Conservation (phyloP, 768 basidiomycete species). For the Goffeauzyma gilvescens region DNA sequence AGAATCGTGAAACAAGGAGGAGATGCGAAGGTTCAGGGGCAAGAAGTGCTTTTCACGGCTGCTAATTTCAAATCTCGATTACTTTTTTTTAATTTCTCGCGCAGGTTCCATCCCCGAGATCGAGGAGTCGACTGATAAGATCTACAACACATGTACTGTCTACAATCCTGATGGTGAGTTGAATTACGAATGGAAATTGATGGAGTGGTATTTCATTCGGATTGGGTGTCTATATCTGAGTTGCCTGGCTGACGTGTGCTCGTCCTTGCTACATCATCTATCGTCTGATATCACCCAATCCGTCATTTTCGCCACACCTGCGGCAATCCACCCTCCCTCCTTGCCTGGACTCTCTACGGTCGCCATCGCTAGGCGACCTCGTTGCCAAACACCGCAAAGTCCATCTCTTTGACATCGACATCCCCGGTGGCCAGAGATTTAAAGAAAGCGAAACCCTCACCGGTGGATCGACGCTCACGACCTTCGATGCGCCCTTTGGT, state of each 20-base stretch:
- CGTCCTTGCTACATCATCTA: background rate
- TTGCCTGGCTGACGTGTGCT: background rate
- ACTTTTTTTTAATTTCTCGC: no score
- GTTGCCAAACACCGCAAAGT: slow-evolving; percentile 81
- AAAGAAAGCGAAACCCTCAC: slow-evolving; percentile 73
- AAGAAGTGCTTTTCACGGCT: no score
- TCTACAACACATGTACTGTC: slow-evolving; percentile 86
- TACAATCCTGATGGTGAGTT: slow-evolving; percentile 43
- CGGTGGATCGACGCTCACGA: slow-evolving; percentile 52
- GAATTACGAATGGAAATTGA: no score
- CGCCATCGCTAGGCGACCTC: slow-evolving; percentile 49
- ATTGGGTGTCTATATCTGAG: no score
- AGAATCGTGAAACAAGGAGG: no score
- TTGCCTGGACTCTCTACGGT: no score
- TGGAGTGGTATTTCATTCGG: no score
- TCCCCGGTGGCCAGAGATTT: slow-evolving; percentile 35
- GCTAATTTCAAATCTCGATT: no score
- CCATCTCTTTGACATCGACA: slow-evolving; percentile 94
- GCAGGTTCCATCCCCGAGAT: slow-evolving; percentile 83
- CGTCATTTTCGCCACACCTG: slow-evolving; percentile 5
- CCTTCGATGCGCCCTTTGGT: slow-evolving; percentile 92
- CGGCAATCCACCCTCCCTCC: background rate
- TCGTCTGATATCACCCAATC: background rate
- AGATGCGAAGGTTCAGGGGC: no score
- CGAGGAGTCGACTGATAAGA: slow-evolving; percentile 41